These are phyloP conservation scores for Tremellales sp. DNA, from an alignment of 1,284 basidiomycete species.

Conservation along the genomic window DNA sequence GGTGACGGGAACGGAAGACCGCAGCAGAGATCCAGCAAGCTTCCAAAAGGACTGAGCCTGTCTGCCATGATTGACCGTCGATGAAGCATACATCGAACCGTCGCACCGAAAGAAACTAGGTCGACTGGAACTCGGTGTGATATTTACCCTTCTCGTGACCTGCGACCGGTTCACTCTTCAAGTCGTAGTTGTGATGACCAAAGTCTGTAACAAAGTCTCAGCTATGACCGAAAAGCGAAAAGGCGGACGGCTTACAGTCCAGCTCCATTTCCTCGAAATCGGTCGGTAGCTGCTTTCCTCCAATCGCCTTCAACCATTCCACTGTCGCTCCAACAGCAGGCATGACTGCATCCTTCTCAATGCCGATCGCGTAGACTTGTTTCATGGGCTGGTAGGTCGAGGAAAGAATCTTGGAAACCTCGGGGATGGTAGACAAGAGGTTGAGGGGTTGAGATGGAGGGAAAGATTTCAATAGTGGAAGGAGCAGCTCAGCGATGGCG, in stretches of 20 bases:
- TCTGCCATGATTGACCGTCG: no score
- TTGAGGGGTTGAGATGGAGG: slow-evolving; percentile 27
- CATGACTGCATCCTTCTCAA: slow-evolving; percentile 36
- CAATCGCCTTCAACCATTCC: slow-evolving; percentile 37
- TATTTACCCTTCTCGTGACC: slow-evolving; percentile 32
- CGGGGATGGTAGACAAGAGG: slow-evolving; percentile 27
- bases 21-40: no score
- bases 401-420: slow-evolving; percentile 30
- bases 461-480: slow-evolving; percentile 26
- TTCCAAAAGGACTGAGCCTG: no score
- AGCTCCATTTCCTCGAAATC: slow-evolving; percentile 37
- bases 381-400: slow-evolving; percentile 32
- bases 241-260: slow-evolving; percentile 24
- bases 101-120: no score
- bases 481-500: slow-evolving; percentile 34
- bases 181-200: slow-evolving; percentile 38
- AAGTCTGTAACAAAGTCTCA: slow-evolving; percentile 20
- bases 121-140: slow-evolving; percentile 34
- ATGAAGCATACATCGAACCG: no score
- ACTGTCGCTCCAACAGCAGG: slow-evolving; percentile 37
- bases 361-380: slow-evolving; percentile 22
- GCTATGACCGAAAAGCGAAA: not conserved
- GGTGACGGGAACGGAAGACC: no score
- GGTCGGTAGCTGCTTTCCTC: slow-evolving; percentile 34
- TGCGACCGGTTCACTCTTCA: slow-evolving; percentile 24